Conservation (phyloP, 306 rosid genomes). For the Myrica gale region DNA sequence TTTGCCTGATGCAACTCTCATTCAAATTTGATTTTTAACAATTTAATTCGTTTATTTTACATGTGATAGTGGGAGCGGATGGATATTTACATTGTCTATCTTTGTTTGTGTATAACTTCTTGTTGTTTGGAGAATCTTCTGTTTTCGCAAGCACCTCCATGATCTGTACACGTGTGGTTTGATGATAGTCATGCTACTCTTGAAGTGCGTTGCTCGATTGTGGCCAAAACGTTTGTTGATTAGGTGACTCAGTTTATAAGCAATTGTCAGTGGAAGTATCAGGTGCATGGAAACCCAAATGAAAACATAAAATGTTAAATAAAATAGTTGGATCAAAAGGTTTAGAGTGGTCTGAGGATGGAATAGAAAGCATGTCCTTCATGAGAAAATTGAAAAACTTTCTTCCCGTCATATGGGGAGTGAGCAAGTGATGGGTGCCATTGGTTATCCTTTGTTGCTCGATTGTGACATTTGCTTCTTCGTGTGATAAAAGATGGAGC, state of each 20-base stretch:
- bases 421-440: constrained; percentile 86
- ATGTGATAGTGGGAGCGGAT: constrained; percentile 43
- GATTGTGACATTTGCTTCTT: constrained; percentile 90
- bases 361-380: constrained; percentile 36
- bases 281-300: constrained; percentile 23
- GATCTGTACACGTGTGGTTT: constrained; percentile 31
- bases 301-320: constrained; percentile 1
- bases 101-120: constrained; percentile 35
- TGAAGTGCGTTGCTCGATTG: constrained; percentile 31
- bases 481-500: constrained; percentile 97
- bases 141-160: constrained; percentile 36
- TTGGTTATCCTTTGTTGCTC: constrained; percentile 83
- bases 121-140: constrained; percentile 37
- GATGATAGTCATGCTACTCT: constrained; percentile 39
- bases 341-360: constrained; percentile 33
- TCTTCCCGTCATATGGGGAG: constrained; percentile 70
- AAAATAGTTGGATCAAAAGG: constrained; percentile 23
- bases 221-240: constrained; percentile 32
- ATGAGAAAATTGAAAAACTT: constrained; percentile 48
- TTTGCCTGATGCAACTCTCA: constrained; percentile 6
- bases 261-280: constrained; percentile 25
- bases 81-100: constrained; percentile 32
- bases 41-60: constrained; percentile 30
- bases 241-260: constrained; percentile 29
- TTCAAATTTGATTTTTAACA: constrained; percentile 27